Base-by-base conservation (phyloP, 768 basidiomycete genomes). In the Trametes cubensis region DNA sequence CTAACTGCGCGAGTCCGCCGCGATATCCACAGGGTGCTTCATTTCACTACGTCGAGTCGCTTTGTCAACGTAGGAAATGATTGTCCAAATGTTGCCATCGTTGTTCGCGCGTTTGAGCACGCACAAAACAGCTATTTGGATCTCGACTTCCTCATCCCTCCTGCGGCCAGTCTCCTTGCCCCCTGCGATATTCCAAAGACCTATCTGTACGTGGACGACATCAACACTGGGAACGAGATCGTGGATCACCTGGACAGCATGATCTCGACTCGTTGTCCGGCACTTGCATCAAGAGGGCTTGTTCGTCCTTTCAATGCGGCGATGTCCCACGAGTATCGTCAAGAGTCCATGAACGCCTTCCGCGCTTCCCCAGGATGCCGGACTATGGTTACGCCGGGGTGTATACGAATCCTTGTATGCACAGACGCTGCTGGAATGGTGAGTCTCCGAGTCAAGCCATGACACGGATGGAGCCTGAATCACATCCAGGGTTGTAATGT, bases 391-490 rank as follows among this genome's bases (percentile, higher is more conserved):
- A 28, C 28, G 28, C 28, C 28, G 28, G 28, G 28, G 28, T 25
- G 10, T 0, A 64, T 71, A 10, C 49, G 67, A 0, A 59, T 71
- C 8, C 50, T 71, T 0, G 64, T 71, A 2, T 71, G 70, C 53
- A 71, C 70, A 1, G 70, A 71, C 45, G 70, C 70, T 11, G 70
- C 70, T 6, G 68, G 68, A 17, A 69, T 69, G 66, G 68, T 66
- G 40, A 54, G 67, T 63, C 7, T 21, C n/a, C 2, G 41, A 15
- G 41, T 45, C 44, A 18, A 20, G 10, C 7, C 26, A 44, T 47
- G 14, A 38, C 7, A 28, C 28, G 28, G 28, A 28, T 17, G 42
- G 7, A 3, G 5, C 23, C 40, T 17, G 21, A 28, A 55, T 40
- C n/a, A 23, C 3, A 20, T 34, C 11, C 20, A 65, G 52, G 64